These are phyloP conservation scores for Amylocystis lapponica DNA, from an alignment of 768 basidiomycete species.

Conservation along the genomic window DNA sequence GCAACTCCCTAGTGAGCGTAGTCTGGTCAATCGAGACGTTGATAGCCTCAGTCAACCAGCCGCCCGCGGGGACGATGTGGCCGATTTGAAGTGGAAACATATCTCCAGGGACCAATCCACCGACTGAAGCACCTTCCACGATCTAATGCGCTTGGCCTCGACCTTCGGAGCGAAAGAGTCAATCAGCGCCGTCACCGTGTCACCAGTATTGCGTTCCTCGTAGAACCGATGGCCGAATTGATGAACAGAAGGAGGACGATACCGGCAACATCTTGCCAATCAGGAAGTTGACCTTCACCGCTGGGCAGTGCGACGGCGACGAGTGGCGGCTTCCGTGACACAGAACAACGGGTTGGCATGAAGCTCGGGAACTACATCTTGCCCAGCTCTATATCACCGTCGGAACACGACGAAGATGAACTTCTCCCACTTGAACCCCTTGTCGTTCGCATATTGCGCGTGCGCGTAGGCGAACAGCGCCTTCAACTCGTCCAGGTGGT, in stretches of 20 bases:
- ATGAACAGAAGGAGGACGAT: constrained; percentile 86
- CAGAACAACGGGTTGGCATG: constrained; percentile 99
- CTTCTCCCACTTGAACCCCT: constrained; percentile 83
- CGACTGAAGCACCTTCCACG: constrained; percentile 90
- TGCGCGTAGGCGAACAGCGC: constrained; percentile 84
- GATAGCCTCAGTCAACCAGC: constrained; percentile 93
- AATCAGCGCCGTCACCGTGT: constrained; percentile 99
- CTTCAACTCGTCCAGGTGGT: constrained; percentile 61
- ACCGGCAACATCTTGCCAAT: constrained; percentile 98
- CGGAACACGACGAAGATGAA: constrained; percentile 78
- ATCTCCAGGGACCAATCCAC: constrained; percentile 88
- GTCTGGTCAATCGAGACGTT: constrained; percentile 99
- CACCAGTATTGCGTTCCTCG: constrained; percentile 95
- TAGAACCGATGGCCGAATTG: constrained; percentile 97
- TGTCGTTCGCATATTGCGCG: constrained; percentile 81
- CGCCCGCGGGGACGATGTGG: constrained; percentile 96
- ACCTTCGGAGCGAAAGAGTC: constrained; percentile 98
- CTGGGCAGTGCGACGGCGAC: constrained; percentile 96
- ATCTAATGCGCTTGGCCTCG: constrained; percentile 79
- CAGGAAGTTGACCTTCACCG: constrained; percentile 78
- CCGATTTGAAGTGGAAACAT: constrained; percentile 98
- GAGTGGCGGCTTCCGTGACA: constrained; percentile 96
- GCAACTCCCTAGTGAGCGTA: constrained; percentile 94
- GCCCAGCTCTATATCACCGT: no score
- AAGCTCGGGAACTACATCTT: constrained; percentile 84